Evolutionary conservation across 2,329 filamentous ascomycete genomes (phyloP), one percentile per base, ranked within the genome.

Genomic region (Emydomyces testavorans): DNA sequence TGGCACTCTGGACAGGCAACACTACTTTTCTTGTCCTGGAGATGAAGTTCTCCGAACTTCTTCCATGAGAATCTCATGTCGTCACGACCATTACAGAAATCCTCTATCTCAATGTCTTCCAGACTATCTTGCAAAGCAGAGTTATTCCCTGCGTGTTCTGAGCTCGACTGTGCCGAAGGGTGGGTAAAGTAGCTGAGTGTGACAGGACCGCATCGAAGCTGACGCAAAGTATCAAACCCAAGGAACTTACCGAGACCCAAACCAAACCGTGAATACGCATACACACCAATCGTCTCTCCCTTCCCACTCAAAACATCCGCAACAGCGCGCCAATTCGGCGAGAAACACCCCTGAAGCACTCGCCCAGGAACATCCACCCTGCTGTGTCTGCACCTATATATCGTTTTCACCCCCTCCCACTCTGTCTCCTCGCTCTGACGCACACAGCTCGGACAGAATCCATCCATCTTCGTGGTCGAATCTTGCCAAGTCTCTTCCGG

Each of bases 401-500:
- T 32, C n/a, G 21, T 43, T 15, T 16, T 41, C 26, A 2, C 40
- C 6, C 26, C 45, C 6, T 5, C 29, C n/a, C 15, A n/a, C 7
- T 36, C 6, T 26, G 18, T 34, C 40, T 39, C 21, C 32, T 32
- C 28, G 21, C 6, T 36, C 50, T 49, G n/a, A 13, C 42, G 45
- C 34, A 20, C 43, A 15, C 52, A 50, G 5, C 21, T 23, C 2
- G 47, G 44, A 37, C 52, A 54, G 29, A 4, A 31, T 18, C 44
- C 48, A 8, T 37, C 11, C 13, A 45, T 13, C 6, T 31, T 16
- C n/a, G 45, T 18, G 5, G 28, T 32, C 28, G 21, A 21, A 1
- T 20, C 31, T 10, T 16, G 15, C 53, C 53, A 55, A 3, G 16
- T 32, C n/a, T 54, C 52, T 23, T 52, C 52, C 1, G 40, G 16